These are phyloP conservation scores for Pythium brachiatum DNA, from an alignment of 352 stramenopile genomes.

Conservation along the genomic window DNA sequence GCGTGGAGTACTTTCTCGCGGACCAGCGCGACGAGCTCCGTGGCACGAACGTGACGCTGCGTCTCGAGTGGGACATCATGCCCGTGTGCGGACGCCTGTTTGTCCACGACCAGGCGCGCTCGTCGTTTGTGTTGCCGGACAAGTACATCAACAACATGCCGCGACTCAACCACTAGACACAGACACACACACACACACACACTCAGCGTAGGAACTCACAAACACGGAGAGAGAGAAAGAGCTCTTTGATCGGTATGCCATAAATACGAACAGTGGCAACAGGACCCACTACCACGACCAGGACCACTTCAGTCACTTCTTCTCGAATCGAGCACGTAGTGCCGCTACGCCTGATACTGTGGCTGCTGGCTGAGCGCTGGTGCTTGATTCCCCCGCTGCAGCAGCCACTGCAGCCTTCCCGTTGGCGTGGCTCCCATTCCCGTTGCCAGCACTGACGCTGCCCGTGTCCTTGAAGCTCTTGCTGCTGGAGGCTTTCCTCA, in stretches of 20 bases:
- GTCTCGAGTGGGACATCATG: slow-evolving; percentile 87
- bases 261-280: slow-evolving; percentile 27
- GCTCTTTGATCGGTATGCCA: slow-evolving; percentile 4
- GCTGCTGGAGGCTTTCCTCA: slow-evolving; percentile 18
- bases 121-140: slow-evolving; percentile 57
- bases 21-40: slow-evolving; percentile 79
- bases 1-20: slow-evolving; percentile 81
- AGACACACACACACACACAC: neutral
- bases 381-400: neutral
- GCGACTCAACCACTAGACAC: slow-evolving; percentile 22
- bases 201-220: neutral
- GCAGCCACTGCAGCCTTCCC: neutral
- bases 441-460: neutral
- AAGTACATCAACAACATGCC: slow-evolving; percentile 70
- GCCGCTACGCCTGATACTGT: slow-evolving; percentile 50
- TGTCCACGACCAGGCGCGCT: slow-evolving; percentile 47
- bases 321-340: slow-evolving; percentile 71
- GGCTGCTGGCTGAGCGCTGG: neutral
- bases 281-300: neutral
- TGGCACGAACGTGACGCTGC: slow-evolving; percentile 72
- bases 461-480: slow-evolving; percentile 1
- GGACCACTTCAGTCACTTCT: slow-evolving; percentile 27
- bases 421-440: slow-evolving; percentile 11
- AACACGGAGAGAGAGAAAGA: neutral
- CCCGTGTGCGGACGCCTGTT: slow-evolving; percentile 79